Conservation (phyloP, 371 early-diverging fungal genomes). For the Syncephalastrum monosporum region DNA sequence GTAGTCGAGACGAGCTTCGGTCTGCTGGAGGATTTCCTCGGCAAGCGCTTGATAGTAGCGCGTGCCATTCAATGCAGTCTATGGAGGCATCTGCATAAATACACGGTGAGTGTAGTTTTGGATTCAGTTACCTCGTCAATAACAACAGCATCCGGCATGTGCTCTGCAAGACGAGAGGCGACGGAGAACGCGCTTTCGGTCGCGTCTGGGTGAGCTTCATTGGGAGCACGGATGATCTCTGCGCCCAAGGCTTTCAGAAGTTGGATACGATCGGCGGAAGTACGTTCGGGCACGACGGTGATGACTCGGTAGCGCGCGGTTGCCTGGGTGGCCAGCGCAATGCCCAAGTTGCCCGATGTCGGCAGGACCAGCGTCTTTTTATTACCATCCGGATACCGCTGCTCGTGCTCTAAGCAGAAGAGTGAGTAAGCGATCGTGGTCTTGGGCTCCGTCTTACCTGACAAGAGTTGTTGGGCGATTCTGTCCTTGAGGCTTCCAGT, state of each 20-base stretch:
- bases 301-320: slow-evolving; percentile 57
- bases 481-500: slow-evolving; percentile 79
- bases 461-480: slow-evolving; percentile 59
- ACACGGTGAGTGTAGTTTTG: too few relatives aligned
- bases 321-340: slow-evolving; percentile 44
- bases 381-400: slow-evolving; percentile 17
- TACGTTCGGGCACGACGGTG: slow-evolving; percentile 72
- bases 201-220: slow-evolving; percentile 69
- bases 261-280: slow-evolving; percentile 68
- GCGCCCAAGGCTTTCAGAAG: slow-evolving; percentile 74
- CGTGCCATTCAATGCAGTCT: slow-evolving; percentile 21
- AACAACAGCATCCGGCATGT: slow-evolving; percentile 57
- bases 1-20: slow-evolving; percentile 53
- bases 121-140: slow-evolving; percentile 63
- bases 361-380: slow-evolving; percentile 67
- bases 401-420: slow-evolving; percentile 5
- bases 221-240: slow-evolving; percentile 77
- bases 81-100: background rate
- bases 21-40: slow-evolving; percentile 68
- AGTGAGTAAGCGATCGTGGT: background rate
- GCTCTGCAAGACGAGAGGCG: slow-evolving; percentile 61
- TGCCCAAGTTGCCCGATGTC: slow-evolving; percentile 71
- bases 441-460: slow-evolving; percentile 26
- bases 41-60: slow-evolving; percentile 49
- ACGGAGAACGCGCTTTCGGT: slow-evolving; percentile 71